Evolutionary conservation across 257 asterid species (phyloP).

Genomic region (Scutellaria baicalensis): DNA sequence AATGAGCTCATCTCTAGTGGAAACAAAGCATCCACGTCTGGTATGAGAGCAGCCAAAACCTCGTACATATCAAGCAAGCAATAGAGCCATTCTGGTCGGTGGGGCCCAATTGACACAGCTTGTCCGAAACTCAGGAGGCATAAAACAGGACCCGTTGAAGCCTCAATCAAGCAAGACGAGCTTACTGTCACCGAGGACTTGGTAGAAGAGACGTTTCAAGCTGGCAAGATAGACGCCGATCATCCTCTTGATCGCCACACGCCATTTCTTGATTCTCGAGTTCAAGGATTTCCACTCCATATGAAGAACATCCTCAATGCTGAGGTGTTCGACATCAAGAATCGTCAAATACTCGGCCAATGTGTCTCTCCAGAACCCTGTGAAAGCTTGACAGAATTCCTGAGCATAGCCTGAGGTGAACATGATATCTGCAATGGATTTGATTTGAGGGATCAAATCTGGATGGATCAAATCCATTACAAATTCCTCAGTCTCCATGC

Average conservation of each 20-base stretch:
- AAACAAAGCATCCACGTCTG: slow-evolving; percentile 33
- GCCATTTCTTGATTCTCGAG: slow-evolving; percentile 48
- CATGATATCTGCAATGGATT: slow-evolving; percentile 48
- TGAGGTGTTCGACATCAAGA: slow-evolving; percentile 28
- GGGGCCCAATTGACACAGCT: slow-evolving; percentile 51
- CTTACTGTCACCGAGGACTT: slow-evolving; percentile 36
- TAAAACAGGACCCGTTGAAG: slow-evolving; percentile 37
- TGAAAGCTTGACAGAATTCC: slow-evolving; percentile 42
- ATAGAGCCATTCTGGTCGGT: slow-evolving; percentile 47
- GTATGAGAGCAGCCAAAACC: slow-evolving; percentile 26
- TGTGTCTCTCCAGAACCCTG: slow-evolving; percentile 41
- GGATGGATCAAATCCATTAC: slow-evolving; percentile 51
- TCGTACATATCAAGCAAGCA: slow-evolving; percentile 64
- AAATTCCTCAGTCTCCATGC: slow-evolving; percentile 37
- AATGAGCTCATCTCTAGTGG: slow-evolving; percentile 21
- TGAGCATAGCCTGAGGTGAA: slow-evolving; percentile 34
- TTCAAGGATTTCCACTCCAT: slow-evolving; percentile 58
- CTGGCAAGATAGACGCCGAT: slow-evolving; percentile 36
- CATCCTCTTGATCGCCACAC: slow-evolving; percentile 32
- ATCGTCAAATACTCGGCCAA: slow-evolving; percentile 31
- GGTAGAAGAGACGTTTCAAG: slow-evolving; percentile 37
- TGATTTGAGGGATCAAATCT: slow-evolving; percentile 36
- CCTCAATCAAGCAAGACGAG: slow-evolving; percentile 39
- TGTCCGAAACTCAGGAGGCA: slow-evolving; percentile 56
- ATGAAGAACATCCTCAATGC: slow-evolving; percentile 56